Conservation (phyloP, 2,329 filamentous ascomycete species). For the Balansia obtecta region DNA sequence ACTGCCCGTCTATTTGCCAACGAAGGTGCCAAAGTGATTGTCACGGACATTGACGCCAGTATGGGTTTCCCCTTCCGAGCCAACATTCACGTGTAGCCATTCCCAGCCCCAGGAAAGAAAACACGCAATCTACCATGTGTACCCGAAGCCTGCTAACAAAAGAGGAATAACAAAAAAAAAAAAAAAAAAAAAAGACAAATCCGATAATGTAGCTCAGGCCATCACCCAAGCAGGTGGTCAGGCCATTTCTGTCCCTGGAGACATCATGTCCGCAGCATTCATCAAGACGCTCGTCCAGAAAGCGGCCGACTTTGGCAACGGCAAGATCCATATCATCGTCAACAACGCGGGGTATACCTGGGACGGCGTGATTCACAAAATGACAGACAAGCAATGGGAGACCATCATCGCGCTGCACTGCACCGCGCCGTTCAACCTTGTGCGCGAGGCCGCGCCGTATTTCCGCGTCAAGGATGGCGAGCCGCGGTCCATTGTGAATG, state of each 20-base stretch:
- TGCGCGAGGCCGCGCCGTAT: conserved; percentile 69
- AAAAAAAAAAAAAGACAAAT: conserved; percentile 36
- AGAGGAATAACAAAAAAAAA: too few relatives aligned
- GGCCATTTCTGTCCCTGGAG: conserved; percentile 63
- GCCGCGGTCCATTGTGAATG: conserved; percentile 69
- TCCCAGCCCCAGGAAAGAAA: too few relatives aligned
- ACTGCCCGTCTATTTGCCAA: conserved; percentile 72
- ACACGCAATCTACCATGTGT: too few relatives aligned
- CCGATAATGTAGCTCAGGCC: conserved; percentile 49
- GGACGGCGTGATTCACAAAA: conserved; percentile 90
- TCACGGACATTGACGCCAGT: conserved; percentile 73
- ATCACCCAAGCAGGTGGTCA: conserved; percentile 57
- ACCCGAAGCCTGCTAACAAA: too few relatives aligned
- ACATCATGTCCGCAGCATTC: conserved; percentile 61
- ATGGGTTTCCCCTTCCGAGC: conserved; percentile 11
- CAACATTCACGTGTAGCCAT: too few relatives aligned
- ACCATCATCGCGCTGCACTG: conserved; percentile 75
- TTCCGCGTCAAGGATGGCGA: conserved; percentile 80
- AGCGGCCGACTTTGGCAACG: conserved; percentile 67
- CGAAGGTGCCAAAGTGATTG: conserved; percentile 73
- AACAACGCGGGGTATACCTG: conserved; percentile 91
- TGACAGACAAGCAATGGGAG: conserved; percentile 84
- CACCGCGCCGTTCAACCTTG: conserved; percentile 74
- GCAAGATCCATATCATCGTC: conserved; percentile 84
- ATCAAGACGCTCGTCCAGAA: conserved; percentile 59